Evolutionary conservation across 257 asterid species (phyloP), one percentile per base, ranked within the genome.

Genomic region (Hygrophila difformis): DNA sequence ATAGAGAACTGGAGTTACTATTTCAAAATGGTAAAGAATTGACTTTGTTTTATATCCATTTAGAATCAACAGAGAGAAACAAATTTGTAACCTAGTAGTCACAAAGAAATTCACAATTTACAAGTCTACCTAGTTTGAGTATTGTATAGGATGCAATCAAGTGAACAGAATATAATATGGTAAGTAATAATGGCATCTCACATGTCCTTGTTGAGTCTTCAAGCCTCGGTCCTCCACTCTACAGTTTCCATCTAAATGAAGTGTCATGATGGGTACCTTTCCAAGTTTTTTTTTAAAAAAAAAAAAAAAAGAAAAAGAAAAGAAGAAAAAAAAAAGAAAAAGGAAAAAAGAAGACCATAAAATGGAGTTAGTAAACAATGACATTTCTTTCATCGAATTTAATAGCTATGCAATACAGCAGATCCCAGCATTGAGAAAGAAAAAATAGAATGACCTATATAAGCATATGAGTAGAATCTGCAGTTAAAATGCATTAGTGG

Each of bases 161-260:
- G 37, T 33, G 10, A 33, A 33, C 10, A 9, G 2, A 6, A 33
- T 33, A 42, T 11, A 51, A 50, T 53, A 41, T 4, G 12, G 34
- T 39, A 15, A 34, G 18, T 11, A 35, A 44, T 34, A 42, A 36
- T 31, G 4, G n/a, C 42, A 57, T 53, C 93, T 91, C 66, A 91
- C 99, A 64, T 80, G 99, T 72, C 99, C 99, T 67, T 91, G 92
- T 61, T 91, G 96, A 51, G 99, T 86, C 79, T 91, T 91, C 79
- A 91, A 60, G 53, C 99, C 96, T 46, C 95, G 74, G 54, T 86
- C 99, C 68, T 91, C 99, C 77, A 91, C 96, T 53, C 99, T 75
- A 67, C 94, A 91, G 58, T 86, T 91, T 9, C 99, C 95, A 71
- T 91, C 99, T 49, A 86, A 77, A 58, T 65, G 75, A 57, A 91